phyloP scores from a whole-genome alignment of 441 rosid genomes.

The Macaranga tanarius region DNA sequence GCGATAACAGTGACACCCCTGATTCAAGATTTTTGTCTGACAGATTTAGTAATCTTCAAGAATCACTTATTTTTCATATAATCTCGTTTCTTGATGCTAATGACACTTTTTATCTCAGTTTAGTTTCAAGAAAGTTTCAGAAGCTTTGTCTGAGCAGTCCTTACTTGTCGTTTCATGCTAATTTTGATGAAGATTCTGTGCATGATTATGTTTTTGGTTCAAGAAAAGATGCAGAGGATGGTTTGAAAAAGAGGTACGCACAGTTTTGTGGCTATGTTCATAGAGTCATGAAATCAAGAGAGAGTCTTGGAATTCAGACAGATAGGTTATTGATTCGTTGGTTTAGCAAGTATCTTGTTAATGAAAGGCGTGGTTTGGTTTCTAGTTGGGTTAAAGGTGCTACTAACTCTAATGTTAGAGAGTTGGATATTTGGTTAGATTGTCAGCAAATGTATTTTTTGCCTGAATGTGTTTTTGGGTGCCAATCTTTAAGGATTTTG shows the following conservation, averaged over 20 bases:
- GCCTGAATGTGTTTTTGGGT: slow-evolving; percentile 14
- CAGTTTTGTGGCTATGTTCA: slow-evolving; percentile 17
- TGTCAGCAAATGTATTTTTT: neutral
- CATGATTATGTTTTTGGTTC: neutral
- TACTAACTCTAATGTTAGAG: slow-evolving; percentile 16
- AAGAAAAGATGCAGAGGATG: neutral
- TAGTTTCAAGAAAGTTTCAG: slow-evolving; percentile 14
- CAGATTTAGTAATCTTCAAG: slow-evolving; percentile 14
- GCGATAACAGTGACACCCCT: neutral
- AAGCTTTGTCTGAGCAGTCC: slow-evolving; percentile 11
- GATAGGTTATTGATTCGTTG: slow-evolving; percentile 17
- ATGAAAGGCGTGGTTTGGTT: neutral
- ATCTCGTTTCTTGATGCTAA: slow-evolving; percentile 22
- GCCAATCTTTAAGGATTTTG: slow-evolving; percentile 20
- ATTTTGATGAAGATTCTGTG: slow-evolving; percentile 13
- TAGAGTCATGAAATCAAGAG: slow-evolving; percentile 12
- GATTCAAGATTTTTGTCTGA: neutral
- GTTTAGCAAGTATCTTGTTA: neutral
- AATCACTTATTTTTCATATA: slow-evolving; percentile 12
- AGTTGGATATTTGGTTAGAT: slow-evolving; percentile 13
- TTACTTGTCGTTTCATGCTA: slow-evolving; percentile 16
- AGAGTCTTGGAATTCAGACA: neutral
- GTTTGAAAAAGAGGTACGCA: neutral
- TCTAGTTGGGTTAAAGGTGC: neutral
- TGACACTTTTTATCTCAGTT: slow-evolving; percentile 14